Evolutionary conservation across 2,329 filamentous ascomycete genomes (phyloP), one percentile per base, ranked within the genome.

Genomic region (Xylariaceae sp.): DNA sequence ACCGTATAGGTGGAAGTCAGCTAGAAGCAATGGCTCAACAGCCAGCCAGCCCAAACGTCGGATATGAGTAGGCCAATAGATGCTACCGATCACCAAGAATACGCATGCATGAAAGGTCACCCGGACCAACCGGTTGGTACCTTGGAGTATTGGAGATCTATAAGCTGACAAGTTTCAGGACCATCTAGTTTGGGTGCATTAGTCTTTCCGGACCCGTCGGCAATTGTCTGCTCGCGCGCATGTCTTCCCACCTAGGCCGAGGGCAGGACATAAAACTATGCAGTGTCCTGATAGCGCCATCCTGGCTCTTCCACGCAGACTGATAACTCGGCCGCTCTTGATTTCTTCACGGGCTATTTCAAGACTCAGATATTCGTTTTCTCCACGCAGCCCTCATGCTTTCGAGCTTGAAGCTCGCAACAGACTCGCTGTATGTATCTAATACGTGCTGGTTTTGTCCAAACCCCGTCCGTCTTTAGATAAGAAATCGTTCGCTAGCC

Each of bases 371-470:
- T 9, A 16, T 17, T 36, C 14, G 36, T 45, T 12, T 14, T 53
- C 24, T 43, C n/a, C 28, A 44, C 26, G 44, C 11, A n/a, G 43
- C 48, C 40, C 50, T 21, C 26, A 26, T 33, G 41, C 28, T 46
- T 36, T 41, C 16, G 31, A 16, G 19, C 19, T 46, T 21, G 29
- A 41, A n/a, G 21, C 14, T 37, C 43, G 28, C 12, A 31, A 40
- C 23, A 45, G 14, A 14, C 33, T 19, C 28, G 9, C 29, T 17
- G 33, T 21, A n/a, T 36, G 43, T 16, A 39, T 19, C 40, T 49
- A 21, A 44, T 49, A 49, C 48, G 23, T 39, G 24, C 49, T 53
- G 14, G 37, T 54, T 54, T 45, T n/a, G n/a, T n/a, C n/a, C 34
- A 29, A 29, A 54, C 41, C 39, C 29, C 45, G 33, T 39, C 16